Evolutionary conservation across 2,329 filamentous ascomycete genomes (phyloP), one percentile per base, ranked within the genome.

Genomic region (Pestalotiopsis fici): DNA sequence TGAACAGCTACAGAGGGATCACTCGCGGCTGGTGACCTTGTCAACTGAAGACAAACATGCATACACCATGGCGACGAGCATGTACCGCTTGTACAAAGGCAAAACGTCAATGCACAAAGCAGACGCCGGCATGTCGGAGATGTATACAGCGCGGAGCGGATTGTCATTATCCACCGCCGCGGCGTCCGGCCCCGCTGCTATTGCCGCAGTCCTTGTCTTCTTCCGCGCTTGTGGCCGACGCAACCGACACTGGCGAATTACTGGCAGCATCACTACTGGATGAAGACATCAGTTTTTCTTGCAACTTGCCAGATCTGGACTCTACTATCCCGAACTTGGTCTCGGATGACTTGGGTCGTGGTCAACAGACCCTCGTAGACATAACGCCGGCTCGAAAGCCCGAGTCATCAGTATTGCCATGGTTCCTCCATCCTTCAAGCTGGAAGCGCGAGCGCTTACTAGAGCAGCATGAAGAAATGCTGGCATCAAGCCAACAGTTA

Each of bases 61-160:
- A 65, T 64, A 35, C 65, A 7, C 35, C 64, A 50, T 73, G 74
- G 68, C 72, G 76, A 39, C 77, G 77, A 66, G 78, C 80, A 1
- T 82, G 80, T 59, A 69, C 75, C 0, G 71, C 74, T 27, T 82
- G 79, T 69, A 76, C 78, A 18, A 74, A 71, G 55, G 74, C 79
- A 5, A 81, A 81, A 68, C 75, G 80, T 13, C 76, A 78, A 62
- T 82, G 79, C 68, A 77, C 77, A 65, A 80, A 80, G 67, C 69
- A 73, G 11, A 67, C 75, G 1, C 78, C 78, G 2, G 64, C 71
- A 3, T 81, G 79, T 55, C 74, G 73, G 62, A 73, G 79, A 23
- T 80, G 79, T 47, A 68, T 65, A 27, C 68, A 70, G 11, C 73
- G 68, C 43, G 62, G 67, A 11, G 56, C 74, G 21, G 70, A 55